Evolutionary conservation across 2,329 filamentous ascomycete species (phyloP).

Genomic region (Sclerotiophoma versabilis): DNA sequence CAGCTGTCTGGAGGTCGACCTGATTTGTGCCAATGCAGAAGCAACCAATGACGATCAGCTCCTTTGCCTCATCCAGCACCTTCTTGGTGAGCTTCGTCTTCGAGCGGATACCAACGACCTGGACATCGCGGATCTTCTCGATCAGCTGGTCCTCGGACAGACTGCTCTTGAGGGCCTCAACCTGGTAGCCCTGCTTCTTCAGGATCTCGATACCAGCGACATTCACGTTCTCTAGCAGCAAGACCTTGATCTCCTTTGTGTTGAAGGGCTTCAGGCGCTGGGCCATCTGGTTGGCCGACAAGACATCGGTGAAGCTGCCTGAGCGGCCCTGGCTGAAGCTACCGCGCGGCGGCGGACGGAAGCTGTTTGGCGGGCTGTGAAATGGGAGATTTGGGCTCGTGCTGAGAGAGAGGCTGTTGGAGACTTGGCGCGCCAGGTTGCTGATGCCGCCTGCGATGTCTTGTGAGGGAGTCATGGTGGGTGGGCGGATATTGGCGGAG

Average conservation of each 20-base stretch:
- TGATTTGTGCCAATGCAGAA: constrained; percentile 99
- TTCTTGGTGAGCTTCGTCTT: constrained; percentile 93
- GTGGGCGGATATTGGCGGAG: constrained; percentile 29
- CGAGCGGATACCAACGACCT: constrained; percentile 96
- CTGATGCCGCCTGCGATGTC: constrained; percentile 44
- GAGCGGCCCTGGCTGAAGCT: constrained; percentile 49
- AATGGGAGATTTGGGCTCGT: constrained; percentile 78
- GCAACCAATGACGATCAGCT: constrained; percentile 93
- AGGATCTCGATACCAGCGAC: constrained; percentile 85
- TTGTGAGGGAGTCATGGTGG: constrained; percentile 46
- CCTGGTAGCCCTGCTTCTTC: constrained; percentile 88
- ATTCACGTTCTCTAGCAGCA: constrained; percentile 96
- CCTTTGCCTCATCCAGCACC: constrained; percentile 87
- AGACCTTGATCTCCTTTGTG: constrained; percentile 93
- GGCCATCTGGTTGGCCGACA: constrained; percentile 48
- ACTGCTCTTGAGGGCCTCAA: constrained; percentile 88
- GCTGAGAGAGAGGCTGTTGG: constrained; percentile 71
- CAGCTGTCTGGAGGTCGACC: constrained; percentile 84
- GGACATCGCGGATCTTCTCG: constrained; percentile 96
- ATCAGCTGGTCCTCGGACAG: constrained; percentile 92
- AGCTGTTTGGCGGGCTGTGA: constrained; percentile 73
- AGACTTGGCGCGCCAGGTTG: constrained; percentile 55
- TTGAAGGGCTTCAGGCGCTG: constrained; percentile 96
- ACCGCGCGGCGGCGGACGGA: constrained; percentile 47
- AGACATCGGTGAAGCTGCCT: constrained; percentile 28